Conservation (phyloP, 2,329 filamentous ascomycete species). For the Plenodomus lindquistii region DNA sequence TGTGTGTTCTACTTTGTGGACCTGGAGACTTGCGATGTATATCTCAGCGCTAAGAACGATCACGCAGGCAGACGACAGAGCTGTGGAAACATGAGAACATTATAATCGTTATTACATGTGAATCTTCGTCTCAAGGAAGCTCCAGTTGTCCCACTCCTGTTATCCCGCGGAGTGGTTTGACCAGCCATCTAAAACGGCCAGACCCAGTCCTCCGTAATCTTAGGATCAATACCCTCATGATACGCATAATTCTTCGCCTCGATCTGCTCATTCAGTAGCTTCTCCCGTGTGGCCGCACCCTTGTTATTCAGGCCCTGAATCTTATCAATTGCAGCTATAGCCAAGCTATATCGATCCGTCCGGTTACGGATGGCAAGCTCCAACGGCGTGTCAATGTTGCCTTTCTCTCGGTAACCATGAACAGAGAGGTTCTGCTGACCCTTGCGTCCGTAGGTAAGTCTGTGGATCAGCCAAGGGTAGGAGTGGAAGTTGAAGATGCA, state of each 20-base stretch:
- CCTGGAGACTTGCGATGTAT: too few relatives aligned
- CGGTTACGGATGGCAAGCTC: constrained; percentile 78
- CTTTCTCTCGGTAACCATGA: constrained; percentile 80
- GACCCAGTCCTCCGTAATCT: constrained; percentile 66
- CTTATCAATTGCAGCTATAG: constrained; percentile 75
- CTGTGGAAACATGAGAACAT: too few relatives aligned
- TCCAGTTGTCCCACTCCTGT: too few relatives aligned
- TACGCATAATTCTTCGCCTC: constrained; percentile 65
- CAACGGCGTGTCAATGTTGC: constrained; percentile 80
- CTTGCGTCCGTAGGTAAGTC: constrained; percentile 74
- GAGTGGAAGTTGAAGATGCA: constrained; percentile 85
- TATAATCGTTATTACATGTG: too few relatives aligned
- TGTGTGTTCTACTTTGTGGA: too few relatives aligned
- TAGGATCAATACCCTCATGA: constrained; percentile 71
- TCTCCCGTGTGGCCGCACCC: constrained; percentile 65
- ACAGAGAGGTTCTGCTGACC: constrained; percentile 71
- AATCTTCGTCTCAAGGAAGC: too few relatives aligned
- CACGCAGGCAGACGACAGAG: too few relatives aligned
- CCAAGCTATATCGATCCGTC: constrained; percentile 75
- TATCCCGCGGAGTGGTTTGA: too few relatives aligned
- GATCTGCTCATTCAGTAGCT: constrained; percentile 67
- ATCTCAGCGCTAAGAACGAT: too few relatives aligned
- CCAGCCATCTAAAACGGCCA: constrained; percentile 57
- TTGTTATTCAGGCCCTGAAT: constrained; percentile 65
- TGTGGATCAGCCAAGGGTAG: constrained; percentile 79